These are phyloP conservation scores for Hyaloperonospora arabidopsidis DNA, from an alignment of 352 stramenopile genomes.

Conservation along the genomic window DNA sequence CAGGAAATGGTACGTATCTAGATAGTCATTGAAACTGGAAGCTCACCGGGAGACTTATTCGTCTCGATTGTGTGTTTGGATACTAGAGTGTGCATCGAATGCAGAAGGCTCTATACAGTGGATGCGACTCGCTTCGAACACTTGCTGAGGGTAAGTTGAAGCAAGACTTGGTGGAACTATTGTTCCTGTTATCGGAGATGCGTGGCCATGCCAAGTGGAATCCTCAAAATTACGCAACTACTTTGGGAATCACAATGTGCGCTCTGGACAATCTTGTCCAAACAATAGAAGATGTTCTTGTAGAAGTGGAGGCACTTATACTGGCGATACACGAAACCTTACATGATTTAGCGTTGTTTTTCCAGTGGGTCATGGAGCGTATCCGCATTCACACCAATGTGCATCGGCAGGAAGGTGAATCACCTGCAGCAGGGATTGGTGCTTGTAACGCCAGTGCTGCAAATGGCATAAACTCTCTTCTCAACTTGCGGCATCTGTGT, in stretches of 20 bases:
- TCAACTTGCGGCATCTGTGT: conserved; percentile 51
- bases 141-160: conserved; percentile 38
- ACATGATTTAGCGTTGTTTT: conserved; percentile 55
- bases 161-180: conserved; percentile 25
- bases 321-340: conserved; percentile 43
- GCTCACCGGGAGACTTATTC: not conserved
- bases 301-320: conserved; percentile 38
- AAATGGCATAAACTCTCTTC: conserved; percentile 33
- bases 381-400: conserved; percentile 57
- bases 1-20: conserved; percentile 56
- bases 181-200: conserved; percentile 50
- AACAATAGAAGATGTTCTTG: conserved; percentile 27
- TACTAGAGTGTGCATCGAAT: conserved; percentile 52
- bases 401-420: conserved; percentile 3
- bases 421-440: not conserved
- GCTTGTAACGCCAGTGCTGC: not conserved
- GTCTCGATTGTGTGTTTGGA: not conserved
- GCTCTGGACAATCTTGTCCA: conserved; percentile 35
- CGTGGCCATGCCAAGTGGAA: conserved; percentile 49
- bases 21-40: not conserved
- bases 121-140: conserved; percentile 30
- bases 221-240: conserved; percentile 16
- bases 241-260: conserved; percentile 32
- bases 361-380: conserved; percentile 54
- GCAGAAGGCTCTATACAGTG: conserved; percentile 41